These are phyloP conservation scores for Viola odorata DNA, from an alignment of 345 rosid species.

Conservation along the genomic window DNA sequence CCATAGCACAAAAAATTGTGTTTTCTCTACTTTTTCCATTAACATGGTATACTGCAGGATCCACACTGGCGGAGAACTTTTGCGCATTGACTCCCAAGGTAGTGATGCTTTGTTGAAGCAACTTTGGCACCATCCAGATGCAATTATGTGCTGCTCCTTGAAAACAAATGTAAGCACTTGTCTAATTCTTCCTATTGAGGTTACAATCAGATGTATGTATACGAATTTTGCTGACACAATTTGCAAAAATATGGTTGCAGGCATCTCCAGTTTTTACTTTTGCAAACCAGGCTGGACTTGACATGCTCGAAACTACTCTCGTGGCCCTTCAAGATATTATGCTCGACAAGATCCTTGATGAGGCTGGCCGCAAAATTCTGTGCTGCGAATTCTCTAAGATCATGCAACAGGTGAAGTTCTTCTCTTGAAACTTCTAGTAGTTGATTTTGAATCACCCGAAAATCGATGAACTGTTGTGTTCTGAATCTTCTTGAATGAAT, in stretches of 20 bases:
- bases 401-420: slow-evolving; percentile 72
- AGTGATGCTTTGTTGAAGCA: slow-evolving; percentile 75
- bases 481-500: background rate
- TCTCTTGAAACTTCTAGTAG: background rate
- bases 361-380: slow-evolving; percentile 64
- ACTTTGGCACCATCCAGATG: slow-evolving; percentile 81
- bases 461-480: background rate
- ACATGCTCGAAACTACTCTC: slow-evolving; percentile 96
- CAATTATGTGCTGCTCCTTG: slow-evolving; percentile 86
- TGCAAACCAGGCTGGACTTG: slow-evolving; percentile 92
- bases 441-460: background rate
- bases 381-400: slow-evolving; percentile 81
- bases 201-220: background rate
- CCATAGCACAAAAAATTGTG: background rate
- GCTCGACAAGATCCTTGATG: slow-evolving; percentile 82
- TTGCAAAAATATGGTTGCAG: slow-evolving; percentile 30
- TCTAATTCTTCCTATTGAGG: background rate
- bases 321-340: slow-evolving; percentile 88
- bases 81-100: slow-evolving; percentile 40
- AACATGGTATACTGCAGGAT: slow-evolving; percentile 30
- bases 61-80: slow-evolving; percentile 67
- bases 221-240: background rate
- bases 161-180: slow-evolving; percentile 45
- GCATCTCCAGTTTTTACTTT: slow-evolving; percentile 76
- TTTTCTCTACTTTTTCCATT: background rate